phyloP scores from a whole-genome alignment of 2,329 filamentous ascomycete genomes.

The Epichloe brachyelytri region DNA sequence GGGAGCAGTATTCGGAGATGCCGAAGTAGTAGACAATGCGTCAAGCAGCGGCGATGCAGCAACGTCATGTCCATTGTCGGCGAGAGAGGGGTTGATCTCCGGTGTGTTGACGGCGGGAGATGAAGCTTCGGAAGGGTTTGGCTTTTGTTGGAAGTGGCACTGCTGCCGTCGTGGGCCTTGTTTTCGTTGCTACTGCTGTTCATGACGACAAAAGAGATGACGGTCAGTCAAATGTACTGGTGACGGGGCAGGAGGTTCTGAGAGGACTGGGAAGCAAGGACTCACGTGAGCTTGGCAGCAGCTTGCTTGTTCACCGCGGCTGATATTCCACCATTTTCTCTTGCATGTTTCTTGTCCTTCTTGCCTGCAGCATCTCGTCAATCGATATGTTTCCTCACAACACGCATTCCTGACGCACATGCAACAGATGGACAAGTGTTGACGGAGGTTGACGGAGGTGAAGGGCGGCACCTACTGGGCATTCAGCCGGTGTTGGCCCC shows the following conservation, averaged over 20 bases:
- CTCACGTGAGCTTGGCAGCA: constrained; percentile 39
- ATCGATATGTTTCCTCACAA: background rate
- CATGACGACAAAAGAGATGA: constrained; percentile 9
- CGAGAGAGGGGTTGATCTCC: constrained; percentile 28
- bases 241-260: constrained; percentile 8
- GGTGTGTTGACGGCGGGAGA: constrained; percentile 32
- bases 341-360: constrained; percentile 43
- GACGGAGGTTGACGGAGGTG: constrained; percentile 1
- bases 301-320: constrained; percentile 41
- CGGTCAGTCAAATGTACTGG: constrained; percentile 12
- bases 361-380: constrained; percentile 15
- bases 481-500: constrained; percentile 21
- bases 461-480: constrained; percentile 19
- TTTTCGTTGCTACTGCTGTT: constrained; percentile 9
- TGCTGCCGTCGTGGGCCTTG: constrained; percentile 19
- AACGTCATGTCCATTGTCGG: constrained; percentile 30
- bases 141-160: constrained; percentile 21
- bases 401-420: background rate
- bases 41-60: constrained; percentile 33
- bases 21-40: constrained; percentile 35
- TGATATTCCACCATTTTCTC: constrained; percentile 38
- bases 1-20: constrained; percentile 33
- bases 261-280: constrained; percentile 10
- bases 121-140: constrained; percentile 29
- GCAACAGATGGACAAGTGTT: background rate